Base-by-base conservation (phyloP, 805 yeast genomes). In the Zygotorulaspora danielsina region DNA sequence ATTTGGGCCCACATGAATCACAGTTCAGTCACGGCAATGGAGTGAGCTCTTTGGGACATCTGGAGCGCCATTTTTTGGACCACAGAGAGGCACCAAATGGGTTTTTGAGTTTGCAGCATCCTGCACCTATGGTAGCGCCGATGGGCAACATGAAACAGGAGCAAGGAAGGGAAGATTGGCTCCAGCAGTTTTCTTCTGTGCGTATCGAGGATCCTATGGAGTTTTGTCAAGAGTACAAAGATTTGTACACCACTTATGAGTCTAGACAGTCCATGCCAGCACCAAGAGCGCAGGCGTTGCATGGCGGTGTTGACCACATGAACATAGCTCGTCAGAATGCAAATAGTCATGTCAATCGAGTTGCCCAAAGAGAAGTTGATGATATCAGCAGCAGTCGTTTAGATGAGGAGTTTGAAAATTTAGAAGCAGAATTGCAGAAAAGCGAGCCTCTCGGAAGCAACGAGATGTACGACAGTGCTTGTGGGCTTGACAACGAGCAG, bases 181-280 rank as follows among this genome's bases (percentile, higher is more conserved):
- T 55, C 9, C 35, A 46, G 11, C 55, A 61, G 39, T 56, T 59
- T 25, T 44, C 61, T 1, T 40, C 51, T 3, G 52, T 61, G 51
- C 41, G 45, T 15, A 42, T 61, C 6, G 47, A 49, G 4, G 66
- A 61, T 38, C 58, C 59, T 10, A 15, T 54, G 36, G 63, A 59
- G 41, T 57, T 57, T 31, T 48, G 54, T 30, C 39, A 49, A 11
- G 56, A 52, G 22, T 61, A 61, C 38, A 57, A 57, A 38, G 46
- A 34, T 15, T 32, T 53, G 27, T 61, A 61, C 44, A 38, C 47
- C 4, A 36, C 40, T 1, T 61, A 56, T 41, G 58, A 51, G 34
- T 37, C 44, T 19, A 42, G 34, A 6, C 39, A 34, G 11, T 27
- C 15, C 16, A 5, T 7, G 13, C 31, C 7, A 12, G 17, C 12